These are phyloP conservation scores for Tetrapisispora nanseiensis DNA, from an alignment of 805 yeast species.

Conservation along the genomic window DNA sequence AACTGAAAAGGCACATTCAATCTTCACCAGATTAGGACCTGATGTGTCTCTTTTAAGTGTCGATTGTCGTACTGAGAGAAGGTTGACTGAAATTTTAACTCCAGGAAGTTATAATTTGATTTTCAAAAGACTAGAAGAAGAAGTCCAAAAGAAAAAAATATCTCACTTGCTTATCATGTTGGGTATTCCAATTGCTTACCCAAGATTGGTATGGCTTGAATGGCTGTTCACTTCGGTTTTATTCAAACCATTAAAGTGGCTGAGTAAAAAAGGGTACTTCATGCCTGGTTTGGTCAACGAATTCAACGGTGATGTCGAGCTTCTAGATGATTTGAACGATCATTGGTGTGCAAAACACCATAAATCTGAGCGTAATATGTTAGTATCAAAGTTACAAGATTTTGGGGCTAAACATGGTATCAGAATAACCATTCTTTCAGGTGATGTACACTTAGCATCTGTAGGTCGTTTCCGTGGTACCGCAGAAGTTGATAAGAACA, in stretches of 20 bases:
- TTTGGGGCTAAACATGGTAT: constrained; percentile 57
- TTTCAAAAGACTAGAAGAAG: constrained; percentile 51
- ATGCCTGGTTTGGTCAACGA: constrained; percentile 74
- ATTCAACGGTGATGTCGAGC: constrained; percentile 85
- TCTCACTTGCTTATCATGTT: constrained; percentile 74
- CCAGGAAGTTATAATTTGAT: constrained; percentile 47
- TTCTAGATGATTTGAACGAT: constrained; percentile 86
- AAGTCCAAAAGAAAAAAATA: constrained; percentile 39
- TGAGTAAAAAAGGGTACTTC: constrained; percentile 52
- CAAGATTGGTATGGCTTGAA: constrained; percentile 88
- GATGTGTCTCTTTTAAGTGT: constrained; percentile 65
- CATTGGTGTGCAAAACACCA: constrained; percentile 94
- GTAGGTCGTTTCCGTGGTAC: constrained; percentile 66
- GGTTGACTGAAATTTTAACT: constrained; percentile 45
- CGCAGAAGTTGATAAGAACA: constrained; percentile 36
- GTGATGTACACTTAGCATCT: constrained; percentile 89
- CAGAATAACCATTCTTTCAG: constrained; percentile 76
- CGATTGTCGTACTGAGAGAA: constrained; percentile 91
- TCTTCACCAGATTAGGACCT: constrained; percentile 65
- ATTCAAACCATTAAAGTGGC: constrained; percentile 52
- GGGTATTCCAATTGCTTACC: constrained; percentile 93
- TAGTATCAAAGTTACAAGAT: constrained; percentile 51
- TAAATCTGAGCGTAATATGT: constrained; percentile 70
- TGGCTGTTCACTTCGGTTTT: constrained; percentile 52
- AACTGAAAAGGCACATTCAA: constrained; percentile 53